phyloP scores from a whole-genome alignment of 2,329 filamentous ascomycete species.

The Phialophora verrucosa region DNA sequence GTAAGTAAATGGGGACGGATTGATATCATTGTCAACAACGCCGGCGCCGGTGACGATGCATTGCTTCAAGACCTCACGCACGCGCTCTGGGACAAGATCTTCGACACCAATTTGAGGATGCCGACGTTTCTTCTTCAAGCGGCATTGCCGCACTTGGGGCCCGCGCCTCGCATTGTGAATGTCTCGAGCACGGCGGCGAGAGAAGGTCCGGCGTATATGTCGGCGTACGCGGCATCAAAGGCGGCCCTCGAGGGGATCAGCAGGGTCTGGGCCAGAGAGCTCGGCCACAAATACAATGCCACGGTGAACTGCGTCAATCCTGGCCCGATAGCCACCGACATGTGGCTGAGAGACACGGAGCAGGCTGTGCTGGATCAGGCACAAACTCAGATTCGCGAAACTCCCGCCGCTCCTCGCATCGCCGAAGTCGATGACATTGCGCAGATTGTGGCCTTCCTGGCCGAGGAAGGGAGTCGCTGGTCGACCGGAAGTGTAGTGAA shows the following conservation, averaged over 20 bases:
- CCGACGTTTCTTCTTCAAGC: conserved; percentile 36
- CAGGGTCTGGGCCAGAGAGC: conserved; percentile 72
- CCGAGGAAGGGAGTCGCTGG: conserved; percentile 12
- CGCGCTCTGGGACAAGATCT: conserved; percentile 8
- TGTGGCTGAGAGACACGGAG: conserved; percentile 45
- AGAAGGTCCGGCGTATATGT: conserved; percentile 46
- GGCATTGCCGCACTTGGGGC: conserved; percentile 28
- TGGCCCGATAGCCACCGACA: conserved; percentile 69
- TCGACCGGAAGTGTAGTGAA: background rate
- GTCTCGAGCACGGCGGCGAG: conserved; percentile 26
- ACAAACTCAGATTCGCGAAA: background rate
- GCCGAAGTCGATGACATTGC: conserved; percentile 14
- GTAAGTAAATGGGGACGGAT: background rate
- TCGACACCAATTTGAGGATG: conserved; percentile 16
- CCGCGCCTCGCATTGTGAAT: conserved; percentile 37
- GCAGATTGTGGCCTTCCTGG: conserved; percentile 14
- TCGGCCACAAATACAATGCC: conserved; percentile 65
- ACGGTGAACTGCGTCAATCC: conserved; percentile 70
- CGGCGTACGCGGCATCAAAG: conserved; percentile 75
- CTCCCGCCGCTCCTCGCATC: conserved; percentile 1
- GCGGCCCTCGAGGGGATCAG: conserved; percentile 76
- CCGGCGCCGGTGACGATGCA: conserved; percentile 1
- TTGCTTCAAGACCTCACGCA: conserved; percentile 10
- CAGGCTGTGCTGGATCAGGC: background rate
- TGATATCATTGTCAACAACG: conserved; percentile 27